Conservation (phyloP, 441 rosid genomes). For the Viola pubescens region DNA sequence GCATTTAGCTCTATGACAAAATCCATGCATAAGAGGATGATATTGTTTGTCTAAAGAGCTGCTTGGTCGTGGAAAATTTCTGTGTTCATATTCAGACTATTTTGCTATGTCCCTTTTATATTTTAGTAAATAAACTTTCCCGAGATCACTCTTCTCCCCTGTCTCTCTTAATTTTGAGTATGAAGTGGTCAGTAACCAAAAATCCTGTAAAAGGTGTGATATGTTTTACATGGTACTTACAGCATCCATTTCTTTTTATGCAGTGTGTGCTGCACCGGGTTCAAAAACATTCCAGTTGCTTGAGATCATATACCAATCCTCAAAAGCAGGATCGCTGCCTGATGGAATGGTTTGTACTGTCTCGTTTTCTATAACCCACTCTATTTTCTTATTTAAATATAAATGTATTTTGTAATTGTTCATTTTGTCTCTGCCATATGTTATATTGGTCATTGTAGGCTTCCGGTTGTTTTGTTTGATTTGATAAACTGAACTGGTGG, state of each 20-base stretch:
- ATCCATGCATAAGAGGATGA: neutral
- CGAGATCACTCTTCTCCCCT: neutral
- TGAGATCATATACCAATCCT: slow-evolving; percentile 70
- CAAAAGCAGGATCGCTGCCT: slow-evolving; percentile 60
- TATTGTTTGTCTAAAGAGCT: neutral
- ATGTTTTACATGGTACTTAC: neutral
- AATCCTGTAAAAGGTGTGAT: neutral
- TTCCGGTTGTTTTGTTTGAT: slow-evolving; percentile 8
- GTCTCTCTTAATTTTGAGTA: neutral
- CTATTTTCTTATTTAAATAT: neutral
- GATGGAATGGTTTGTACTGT: slow-evolving; percentile 55
- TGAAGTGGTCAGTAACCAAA: neutral
- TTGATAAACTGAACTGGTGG: slow-evolving; percentile 4
- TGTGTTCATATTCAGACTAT: neutral
- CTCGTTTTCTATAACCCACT: slow-evolving; percentile 1
- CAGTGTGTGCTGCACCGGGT: slow-evolving; percentile 99
- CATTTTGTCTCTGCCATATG: slow-evolving; percentile 2
- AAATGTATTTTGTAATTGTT: slow-evolving; percentile 1
- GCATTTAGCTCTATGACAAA: neutral
- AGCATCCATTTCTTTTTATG: slow-evolving; percentile 8
- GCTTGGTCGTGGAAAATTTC: neutral
- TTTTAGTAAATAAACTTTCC: neutral
- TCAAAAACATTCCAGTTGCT: slow-evolving; percentile 96
- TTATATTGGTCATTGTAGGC: slow-evolving; percentile 5
- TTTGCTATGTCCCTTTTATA: neutral